These are phyloP conservation scores for Fusarium nodosum DNA, from an alignment of 2,329 filamentous ascomycete genomes.

Conservation along the genomic window DNA sequence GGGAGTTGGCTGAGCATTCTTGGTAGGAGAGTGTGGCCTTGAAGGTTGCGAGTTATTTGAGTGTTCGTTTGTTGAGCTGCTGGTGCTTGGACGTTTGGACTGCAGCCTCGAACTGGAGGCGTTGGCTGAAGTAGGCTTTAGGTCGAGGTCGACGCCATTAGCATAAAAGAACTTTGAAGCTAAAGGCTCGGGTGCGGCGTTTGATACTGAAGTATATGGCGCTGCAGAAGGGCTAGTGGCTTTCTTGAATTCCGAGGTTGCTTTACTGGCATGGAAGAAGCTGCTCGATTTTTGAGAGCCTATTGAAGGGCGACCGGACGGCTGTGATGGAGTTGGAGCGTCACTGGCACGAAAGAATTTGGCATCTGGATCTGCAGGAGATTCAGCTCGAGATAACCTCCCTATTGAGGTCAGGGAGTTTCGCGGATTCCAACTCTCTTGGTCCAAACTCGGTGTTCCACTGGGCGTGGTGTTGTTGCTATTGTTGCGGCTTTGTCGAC, in stretches of 20 bases:
- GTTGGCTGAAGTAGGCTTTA: constrained; percentile 59
- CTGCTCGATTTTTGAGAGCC: constrained; percentile 64
- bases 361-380: constrained; percentile 51
- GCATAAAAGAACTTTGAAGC: constrained; percentile 81
- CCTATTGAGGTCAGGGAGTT: constrained; percentile 52
- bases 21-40: constrained; percentile 67
- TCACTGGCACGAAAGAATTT: constrained; percentile 97
- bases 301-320: constrained; percentile 54
- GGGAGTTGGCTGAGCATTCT: constrained; percentile 50
- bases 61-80: constrained; percentile 46
- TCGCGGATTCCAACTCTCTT: constrained; percentile 60
- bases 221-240: constrained; percentile 50
- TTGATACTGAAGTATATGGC: constrained; percentile 54
- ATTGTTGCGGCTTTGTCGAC: constrained; percentile 78
- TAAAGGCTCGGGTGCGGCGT: constrained; percentile 56
- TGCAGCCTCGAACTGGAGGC: constrained; percentile 62
- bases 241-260: constrained; percentile 57
- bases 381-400: constrained; percentile 47
- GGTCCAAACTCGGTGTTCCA: constrained; percentile 67
- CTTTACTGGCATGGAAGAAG: constrained; percentile 71
- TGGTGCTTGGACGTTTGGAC: constrained; percentile 57
- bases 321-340: constrained; percentile 64
- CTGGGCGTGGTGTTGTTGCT: constrained; percentile 76
- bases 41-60: constrained; percentile 48
- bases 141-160: constrained; percentile 69